A percentile compares a stretch with the other conserved stretches of the same genome.
phyloP scores from a whole-genome alignment of 257 asterid genomes.

The Cynanchum wilfordii region DNA sequence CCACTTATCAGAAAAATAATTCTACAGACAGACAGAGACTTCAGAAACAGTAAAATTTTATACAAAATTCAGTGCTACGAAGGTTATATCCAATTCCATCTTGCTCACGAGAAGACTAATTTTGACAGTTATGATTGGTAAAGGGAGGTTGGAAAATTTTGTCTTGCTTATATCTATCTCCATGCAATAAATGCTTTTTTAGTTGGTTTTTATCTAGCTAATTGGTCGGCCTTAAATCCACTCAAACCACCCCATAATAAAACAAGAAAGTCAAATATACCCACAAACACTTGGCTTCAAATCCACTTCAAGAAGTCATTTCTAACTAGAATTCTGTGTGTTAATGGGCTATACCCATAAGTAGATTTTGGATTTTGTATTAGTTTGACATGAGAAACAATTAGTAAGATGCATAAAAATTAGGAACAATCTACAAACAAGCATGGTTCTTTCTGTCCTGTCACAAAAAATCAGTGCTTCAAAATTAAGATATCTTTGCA shows the following conservation, averaged over 20 bases:
- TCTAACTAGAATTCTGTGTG: background rate
- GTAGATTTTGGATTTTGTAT: background rate
- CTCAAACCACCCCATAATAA: background rate
- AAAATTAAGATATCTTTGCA: conserved; percentile 20
- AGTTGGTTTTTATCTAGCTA: conserved; percentile 19
- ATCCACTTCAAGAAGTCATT: background rate
- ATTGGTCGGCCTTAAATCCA: conserved; percentile 18
- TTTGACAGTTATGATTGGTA: conserved; percentile 1
- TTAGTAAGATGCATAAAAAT: conserved; percentile 4
- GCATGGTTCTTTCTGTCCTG: conserved; percentile 19
- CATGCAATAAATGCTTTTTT: conserved; percentile 12
- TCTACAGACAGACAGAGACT: conserved; percentile 31
- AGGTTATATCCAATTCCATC: conserved; percentile 5
- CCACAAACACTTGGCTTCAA: background rate
- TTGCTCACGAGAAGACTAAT: conserved; percentile 17
- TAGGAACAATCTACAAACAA: conserved; percentile 21
- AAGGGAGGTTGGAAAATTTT: conserved; percentile 17
- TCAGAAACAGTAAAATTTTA: conserved; percentile 23
- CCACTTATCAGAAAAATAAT: conserved; percentile 15
- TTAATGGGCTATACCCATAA: background rate
- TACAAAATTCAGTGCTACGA: conserved; percentile 2
- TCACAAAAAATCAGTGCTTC: background rate
- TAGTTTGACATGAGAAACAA: background rate
- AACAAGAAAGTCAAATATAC: conserved; percentile 1
- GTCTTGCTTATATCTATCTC: conserved; percentile 13